Conservation (phyloP, 805 yeast species). For the Candida sakaeoensis region DNA sequence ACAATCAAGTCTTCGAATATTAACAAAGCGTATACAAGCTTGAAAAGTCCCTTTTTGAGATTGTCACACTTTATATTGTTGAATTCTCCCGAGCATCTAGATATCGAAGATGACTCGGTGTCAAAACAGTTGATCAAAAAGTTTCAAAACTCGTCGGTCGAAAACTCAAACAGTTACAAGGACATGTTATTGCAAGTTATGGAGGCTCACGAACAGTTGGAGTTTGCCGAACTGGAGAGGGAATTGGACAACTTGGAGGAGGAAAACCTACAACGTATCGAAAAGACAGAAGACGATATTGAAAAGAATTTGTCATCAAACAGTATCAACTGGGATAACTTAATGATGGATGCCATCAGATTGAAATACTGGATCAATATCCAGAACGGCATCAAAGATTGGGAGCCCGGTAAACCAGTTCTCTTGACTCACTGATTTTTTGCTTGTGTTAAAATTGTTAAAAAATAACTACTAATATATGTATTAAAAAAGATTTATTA, state of each 20-base stretch:
- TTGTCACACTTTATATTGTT: conserved; percentile 34
- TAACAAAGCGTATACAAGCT: conserved; percentile 73
- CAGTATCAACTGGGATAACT: conserved; percentile 50
- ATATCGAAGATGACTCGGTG: conserved; percentile 56
- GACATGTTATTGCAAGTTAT: conserved; percentile 69
- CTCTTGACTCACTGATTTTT: conserved; percentile 57
- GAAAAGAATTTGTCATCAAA: conserved; percentile 42
- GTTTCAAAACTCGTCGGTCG: conserved; percentile 32
- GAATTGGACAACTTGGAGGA: conserved; percentile 52
- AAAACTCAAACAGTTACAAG: conserved; percentile 40
- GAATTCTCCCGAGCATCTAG: conserved; percentile 38
- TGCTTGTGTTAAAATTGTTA: not conserved
- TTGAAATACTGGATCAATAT: conserved; percentile 85
- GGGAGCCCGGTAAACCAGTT: conserved; percentile 71
- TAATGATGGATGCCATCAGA: conserved; percentile 64
- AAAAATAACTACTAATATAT: conserved; percentile 1
- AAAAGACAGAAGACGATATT: conserved; percentile 41
- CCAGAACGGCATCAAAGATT: conserved; percentile 65
- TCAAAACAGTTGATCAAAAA: conserved; percentile 40
- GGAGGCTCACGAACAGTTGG: conserved; percentile 81
- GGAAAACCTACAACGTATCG: conserved; percentile 58
- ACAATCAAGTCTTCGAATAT: conserved; percentile 48
- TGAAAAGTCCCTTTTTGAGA: conserved; percentile 67
- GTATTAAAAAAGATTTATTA: not conserved
- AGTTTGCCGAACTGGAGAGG: conserved; percentile 53